Evolutionary conservation across 2,329 filamentous ascomycete species (phyloP).

Genomic region (Shiraia bambusicola): DNA sequence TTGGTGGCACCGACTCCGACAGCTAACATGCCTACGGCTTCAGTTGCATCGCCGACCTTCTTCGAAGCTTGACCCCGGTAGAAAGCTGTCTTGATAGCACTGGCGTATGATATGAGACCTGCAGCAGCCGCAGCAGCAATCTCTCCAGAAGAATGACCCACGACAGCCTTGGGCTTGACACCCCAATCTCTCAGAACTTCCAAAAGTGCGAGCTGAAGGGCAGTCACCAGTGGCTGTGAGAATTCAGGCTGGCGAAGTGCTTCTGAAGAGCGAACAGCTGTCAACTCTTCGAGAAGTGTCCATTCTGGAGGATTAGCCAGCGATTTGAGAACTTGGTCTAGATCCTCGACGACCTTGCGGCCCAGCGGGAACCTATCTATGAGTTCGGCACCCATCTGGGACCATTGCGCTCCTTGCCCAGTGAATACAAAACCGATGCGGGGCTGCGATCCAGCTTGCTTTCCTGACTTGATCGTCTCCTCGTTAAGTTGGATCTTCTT

Average conservation of each 20-base stretch:
- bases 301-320: constrained; percentile 12
- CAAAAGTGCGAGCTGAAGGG: constrained; percentile 15
- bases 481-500: too few relatives aligned
- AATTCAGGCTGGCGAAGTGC: constrained; percentile 9
- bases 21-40: constrained; percentile 21
- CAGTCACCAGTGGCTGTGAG: constrained; percentile 16
- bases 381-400: constrained; percentile 37
- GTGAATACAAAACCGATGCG: constrained; percentile 27
- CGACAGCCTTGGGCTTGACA: constrained; percentile 7
- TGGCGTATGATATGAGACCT: constrained; percentile 14
- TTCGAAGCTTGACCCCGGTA: constrained; percentile 19
- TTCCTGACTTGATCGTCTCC: background rate
- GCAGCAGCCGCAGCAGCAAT: constrained; percentile 28
- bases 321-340: constrained; percentile 7
- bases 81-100: constrained; percentile 9
- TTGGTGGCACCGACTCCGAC: too few relatives aligned
- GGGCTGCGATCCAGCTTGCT: background rate
- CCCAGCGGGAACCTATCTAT: constrained; percentile 3
- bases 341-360: constrained; percentile 9
- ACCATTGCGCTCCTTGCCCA: constrained; percentile 50
- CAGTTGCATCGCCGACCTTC: background rate
- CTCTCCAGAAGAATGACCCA: constrained; percentile 26
- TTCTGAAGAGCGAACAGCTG: background rate
- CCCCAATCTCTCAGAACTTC: constrained; percentile 9
- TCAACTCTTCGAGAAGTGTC: constrained; percentile 12